Evolutionary conservation across 352 stramenopile species (phyloP).

Genomic region (Phytopythium delawarense): DNA sequence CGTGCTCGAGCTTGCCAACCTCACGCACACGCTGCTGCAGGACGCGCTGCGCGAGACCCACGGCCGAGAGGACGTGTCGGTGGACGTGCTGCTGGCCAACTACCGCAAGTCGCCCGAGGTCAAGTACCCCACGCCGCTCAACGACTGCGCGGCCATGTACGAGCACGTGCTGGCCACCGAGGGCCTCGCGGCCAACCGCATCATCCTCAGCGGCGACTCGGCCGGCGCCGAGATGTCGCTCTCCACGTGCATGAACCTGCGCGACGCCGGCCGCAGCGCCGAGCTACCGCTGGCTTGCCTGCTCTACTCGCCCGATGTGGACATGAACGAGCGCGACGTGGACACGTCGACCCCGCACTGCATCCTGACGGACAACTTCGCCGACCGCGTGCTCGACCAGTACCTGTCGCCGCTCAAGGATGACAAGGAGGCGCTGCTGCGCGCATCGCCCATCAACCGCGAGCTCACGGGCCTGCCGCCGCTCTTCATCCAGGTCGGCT

Average conservation of each 20-base stretch:
- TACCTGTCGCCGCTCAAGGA: conserved; percentile 1
- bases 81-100: conserved; percentile 44
- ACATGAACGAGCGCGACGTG: conserved; percentile 7
- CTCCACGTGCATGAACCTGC: conserved; percentile 31
- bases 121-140: conserved; percentile 22
- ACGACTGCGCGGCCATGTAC: conserved; percentile 28
- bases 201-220: conserved; percentile 42
- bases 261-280: conserved; percentile 11
- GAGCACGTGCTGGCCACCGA: conserved; percentile 27
- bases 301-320: conserved; percentile 21
- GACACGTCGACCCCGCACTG: conserved; percentile 19
- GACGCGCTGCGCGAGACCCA: conserved; percentile 17
- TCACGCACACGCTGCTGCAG: conserved; percentile 15
- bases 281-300: conserved; percentile 23
- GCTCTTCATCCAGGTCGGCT: conserved; percentile 30
- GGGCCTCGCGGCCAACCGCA: conserved; percentile 16
- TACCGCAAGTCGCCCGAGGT: conserved; percentile 43
- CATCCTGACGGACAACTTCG: conserved; percentile 19
- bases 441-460: conserved; percentile 34
- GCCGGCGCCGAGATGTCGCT: conserved; percentile 32
- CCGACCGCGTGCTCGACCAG: conserved; percentile 2
- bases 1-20: conserved; percentile 20
- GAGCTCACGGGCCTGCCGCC: conserved; percentile 27
- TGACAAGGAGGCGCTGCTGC: conserved; percentile 12
- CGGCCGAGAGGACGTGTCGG: conserved; percentile 12